phyloP scores from a whole-genome alignment of 306 rosid species.

The Sindora glabra region DNA sequence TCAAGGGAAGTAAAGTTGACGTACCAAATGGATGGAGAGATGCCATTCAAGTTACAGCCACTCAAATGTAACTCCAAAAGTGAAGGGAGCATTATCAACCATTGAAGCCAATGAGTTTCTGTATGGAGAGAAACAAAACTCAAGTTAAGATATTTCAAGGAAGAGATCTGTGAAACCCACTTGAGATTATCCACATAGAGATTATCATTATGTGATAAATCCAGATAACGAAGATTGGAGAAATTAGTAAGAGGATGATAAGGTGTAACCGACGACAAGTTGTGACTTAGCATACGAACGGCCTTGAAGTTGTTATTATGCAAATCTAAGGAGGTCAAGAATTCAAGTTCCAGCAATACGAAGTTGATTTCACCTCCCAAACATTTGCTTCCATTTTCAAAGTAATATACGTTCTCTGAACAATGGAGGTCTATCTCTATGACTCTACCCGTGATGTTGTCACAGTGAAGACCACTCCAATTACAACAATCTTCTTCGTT shows the following conservation, averaged over 20 bases:
- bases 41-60: not conserved
- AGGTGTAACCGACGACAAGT: no score
- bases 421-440: not conserved
- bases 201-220: not conserved
- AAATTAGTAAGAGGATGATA: not conserved
- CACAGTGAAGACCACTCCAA: not conserved
- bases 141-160: not conserved
- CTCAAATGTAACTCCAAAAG: conserved; percentile 13
- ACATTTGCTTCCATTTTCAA: not conserved
- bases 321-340: no score
- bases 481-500: not conserved
- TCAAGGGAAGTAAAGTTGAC: conserved; percentile 16
- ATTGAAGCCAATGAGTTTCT: conserved; percentile 6
- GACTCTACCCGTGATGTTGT: not conserved
- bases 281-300: not conserved
- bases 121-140: not conserved
- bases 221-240: not conserved
- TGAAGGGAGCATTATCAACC: conserved; percentile 11
- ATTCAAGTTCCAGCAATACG: not conserved
- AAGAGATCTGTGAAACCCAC: not conserved
- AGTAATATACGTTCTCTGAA: not conserved
- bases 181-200: not conserved
- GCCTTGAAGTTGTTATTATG: no score
- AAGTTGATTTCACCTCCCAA: not conserved
- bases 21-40: not conserved